Percentiles rank a stretch among this genome's conserved stretches.
These are phyloP conservation scores for Sporisorium graminicola DNA, from an alignment of 1,284 basidiomycete species.

Conservation along the genomic window DNA sequence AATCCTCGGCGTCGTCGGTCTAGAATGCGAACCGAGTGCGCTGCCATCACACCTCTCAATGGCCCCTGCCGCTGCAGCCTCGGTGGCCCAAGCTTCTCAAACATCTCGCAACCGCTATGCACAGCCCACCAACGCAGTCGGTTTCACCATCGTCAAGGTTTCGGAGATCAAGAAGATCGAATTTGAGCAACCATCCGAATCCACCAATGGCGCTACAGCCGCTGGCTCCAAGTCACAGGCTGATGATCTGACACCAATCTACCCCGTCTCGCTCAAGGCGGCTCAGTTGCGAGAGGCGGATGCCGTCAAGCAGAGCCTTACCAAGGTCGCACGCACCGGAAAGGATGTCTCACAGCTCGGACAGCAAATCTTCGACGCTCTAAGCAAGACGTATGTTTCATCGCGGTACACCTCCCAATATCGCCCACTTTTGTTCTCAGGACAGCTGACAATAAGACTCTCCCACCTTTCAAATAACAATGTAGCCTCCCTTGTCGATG, in stretches of 20 bases:
- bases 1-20: conserved; percentile 53
- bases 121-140: conserved; percentile 33
- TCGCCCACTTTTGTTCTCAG: background rate
- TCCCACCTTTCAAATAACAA: background rate
- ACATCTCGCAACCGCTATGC: conserved; percentile 42
- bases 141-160: conserved; percentile 63
- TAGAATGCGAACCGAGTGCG: conserved; percentile 52
- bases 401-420: background rate
- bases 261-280: conserved; percentile 46
- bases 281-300: conserved; percentile 54
- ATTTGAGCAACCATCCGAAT: conserved; percentile 19
- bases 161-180: conserved; percentile 57
- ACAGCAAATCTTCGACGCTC: conserved; percentile 63
- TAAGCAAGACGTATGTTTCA: conserved; percentile 66
- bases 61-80: conserved; percentile 51
- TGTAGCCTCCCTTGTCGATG: conserved; percentile 65
- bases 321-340: conserved; percentile 52
- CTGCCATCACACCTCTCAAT: conserved; percentile 34
- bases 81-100: conserved; percentile 42
- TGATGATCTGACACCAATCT: conserved; percentile 34
- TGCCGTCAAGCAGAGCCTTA: conserved; percentile 49
- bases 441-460: background rate
- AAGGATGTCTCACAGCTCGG: conserved; percentile 58
- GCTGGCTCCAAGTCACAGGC: conserved; percentile 11
- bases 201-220: conserved; percentile 10